phyloP scores from a whole-genome alignment of 192 early-diverging fungal genomes.

The Entomortierella parvispora region DNA sequence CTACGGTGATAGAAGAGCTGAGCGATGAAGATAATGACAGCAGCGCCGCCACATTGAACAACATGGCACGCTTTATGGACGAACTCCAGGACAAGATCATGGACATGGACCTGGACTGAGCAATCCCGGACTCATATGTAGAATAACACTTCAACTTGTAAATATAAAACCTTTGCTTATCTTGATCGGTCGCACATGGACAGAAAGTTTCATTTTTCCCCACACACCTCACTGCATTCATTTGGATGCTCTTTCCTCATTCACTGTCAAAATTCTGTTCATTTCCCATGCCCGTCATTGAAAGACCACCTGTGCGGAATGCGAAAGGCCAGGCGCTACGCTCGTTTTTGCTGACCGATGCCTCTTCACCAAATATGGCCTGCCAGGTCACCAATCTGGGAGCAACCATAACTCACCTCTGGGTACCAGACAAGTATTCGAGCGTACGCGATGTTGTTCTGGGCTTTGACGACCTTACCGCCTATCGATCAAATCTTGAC shows the following conservation, averaged over 20 bases:
- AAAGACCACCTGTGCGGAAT: constrained; percentile 21
- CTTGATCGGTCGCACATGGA: too few relatives aligned
- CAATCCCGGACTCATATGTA: too few relatives aligned
- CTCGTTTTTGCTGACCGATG: constrained; percentile 36
- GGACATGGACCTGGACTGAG: constrained; percentile 45
- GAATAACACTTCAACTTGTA: too few relatives aligned
- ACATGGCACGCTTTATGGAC: not conserved
- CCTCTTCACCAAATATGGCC: constrained; percentile 35
- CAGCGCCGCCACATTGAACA: not conserved
- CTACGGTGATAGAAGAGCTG: constrained; percentile 21
- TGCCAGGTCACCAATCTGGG: constrained; percentile 71
- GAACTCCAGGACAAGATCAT: constrained; percentile 37
- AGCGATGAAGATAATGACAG: constrained; percentile 1
- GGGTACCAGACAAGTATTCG: constrained; percentile 60
- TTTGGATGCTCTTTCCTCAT: not conserved
- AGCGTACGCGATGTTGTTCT: constrained; percentile 71
- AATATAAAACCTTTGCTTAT: too few relatives aligned
- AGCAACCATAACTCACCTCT: constrained; percentile 73
- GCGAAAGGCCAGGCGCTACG: constrained; percentile 36
- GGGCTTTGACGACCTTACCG: constrained; percentile 74
- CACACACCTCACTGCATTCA: too few relatives aligned
- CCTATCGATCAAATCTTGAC: constrained; percentile 56
- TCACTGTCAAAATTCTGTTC: not conserved
- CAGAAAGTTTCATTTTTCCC: too few relatives aligned
- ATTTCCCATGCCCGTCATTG: constrained; percentile 17